These are phyloP conservation scores for Fraxinus platypoda DNA, from an alignment of 305 asterid genomes.

Conservation along the genomic window DNA sequence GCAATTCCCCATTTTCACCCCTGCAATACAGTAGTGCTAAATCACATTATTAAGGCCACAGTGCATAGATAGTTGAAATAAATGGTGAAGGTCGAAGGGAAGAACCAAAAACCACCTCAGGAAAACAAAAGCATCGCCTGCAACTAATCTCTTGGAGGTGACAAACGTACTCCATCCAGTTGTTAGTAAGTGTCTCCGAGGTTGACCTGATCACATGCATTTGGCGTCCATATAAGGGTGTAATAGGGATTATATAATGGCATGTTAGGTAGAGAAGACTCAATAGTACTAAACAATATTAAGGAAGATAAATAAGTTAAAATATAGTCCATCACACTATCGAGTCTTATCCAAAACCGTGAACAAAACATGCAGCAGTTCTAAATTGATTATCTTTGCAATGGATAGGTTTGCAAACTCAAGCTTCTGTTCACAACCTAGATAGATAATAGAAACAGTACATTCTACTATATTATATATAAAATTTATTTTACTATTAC, in stretches of 20 bases:
- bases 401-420: neutral
- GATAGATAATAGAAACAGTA: neutral
- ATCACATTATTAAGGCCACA: neutral
- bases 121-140: constrained; percentile 82
- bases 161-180: constrained; percentile 97
- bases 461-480: neutral
- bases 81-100: neutral
- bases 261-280: neutral
- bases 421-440: constrained; percentile 2
- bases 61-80: neutral
- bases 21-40: constrained; percentile 24
- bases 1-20: constrained; percentile 64
- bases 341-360: neutral
- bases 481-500: constrained; percentile 22
- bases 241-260: too few relatives aligned
- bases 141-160: constrained; percentile 72
- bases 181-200: constrained; percentile 82
- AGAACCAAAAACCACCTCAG: constrained; percentile 45
- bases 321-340: neutral
- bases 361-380: constrained; percentile 34
- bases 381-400: constrained; percentile 60
- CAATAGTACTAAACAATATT: neutral
- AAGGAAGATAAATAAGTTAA: neutral
- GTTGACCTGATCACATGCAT: constrained; percentile 59
- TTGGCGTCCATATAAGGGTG: neutral